Evolutionary conservation across 2,329 filamentous ascomycete species (phyloP), one percentile per base, ranked within the genome.

Genomic region (Aspergillus versicolor): DNA sequence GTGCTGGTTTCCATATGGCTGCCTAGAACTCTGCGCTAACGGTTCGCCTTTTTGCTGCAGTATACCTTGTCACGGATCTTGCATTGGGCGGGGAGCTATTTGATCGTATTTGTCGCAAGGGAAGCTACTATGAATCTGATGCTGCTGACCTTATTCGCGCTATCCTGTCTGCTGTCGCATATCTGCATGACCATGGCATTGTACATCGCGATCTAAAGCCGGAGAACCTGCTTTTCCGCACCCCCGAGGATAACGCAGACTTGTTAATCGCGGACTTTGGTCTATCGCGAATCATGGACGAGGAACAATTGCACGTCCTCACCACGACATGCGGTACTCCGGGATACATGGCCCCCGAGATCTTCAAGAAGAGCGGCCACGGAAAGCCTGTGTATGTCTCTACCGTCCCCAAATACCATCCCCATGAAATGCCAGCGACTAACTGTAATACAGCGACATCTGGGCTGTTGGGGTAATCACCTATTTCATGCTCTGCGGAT

Each of bases 401-500:
- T 41, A 21, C 4, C 9, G 9, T 19, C 17, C 44, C 6, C 21
- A 21, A 30, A 30, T 1, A 30, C 27, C 9, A 8, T 30, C 56
- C 2, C 13, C 15, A 13, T 15, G n/a, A 7, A 17, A 15, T 38
- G 2, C 4, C 19, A 19, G 55, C 47, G 46, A 56, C 60, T 47
- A 24, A 40, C 13, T 44, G 27, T 42, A 38, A 13, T 13, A 58
- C 62, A 87, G 84, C 52, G 94, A 99, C 74, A 88, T 99, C 63
- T 99, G 94, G 94, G 94, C 94, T 38, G 91, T 97, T 61, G 94
- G 94, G 46, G 94, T 99, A 43, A 99, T 99, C 71, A 97, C 94
- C 32, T 99, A 97, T 80, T 99, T 99, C 79, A 81, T 99, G 30
- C 87, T 99, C 50, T 97, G 94, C 76, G 94, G 94, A 58, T 97